Base-by-base conservation (phyloP, 106 monocot species). In the Narthecium ossifragum region DNA sequence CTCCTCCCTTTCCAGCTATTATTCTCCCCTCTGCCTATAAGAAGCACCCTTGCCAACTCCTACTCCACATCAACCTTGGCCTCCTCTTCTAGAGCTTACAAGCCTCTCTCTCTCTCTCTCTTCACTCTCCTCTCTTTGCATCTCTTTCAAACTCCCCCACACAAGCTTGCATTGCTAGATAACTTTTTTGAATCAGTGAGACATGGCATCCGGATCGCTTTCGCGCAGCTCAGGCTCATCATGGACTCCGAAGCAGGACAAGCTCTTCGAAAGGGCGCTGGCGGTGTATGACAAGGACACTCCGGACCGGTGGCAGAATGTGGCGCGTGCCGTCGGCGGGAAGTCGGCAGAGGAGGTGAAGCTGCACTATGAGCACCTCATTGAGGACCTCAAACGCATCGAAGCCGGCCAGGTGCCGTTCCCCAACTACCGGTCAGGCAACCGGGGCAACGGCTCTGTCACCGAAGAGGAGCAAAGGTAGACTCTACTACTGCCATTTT, bases 261-360 rank as follows among this genome's bases (percentile, higher is more conserved):
- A 76, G 63, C 47, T 17, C 32, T 76, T 76, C 43, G 75, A 76
- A 59, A 25, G 24, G 17, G 70, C 75, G 3, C 57, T 76, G 49
- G 75, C 75, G 1, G 52, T 58, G 32, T 70, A 51, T 51, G 69
- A 70, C 69, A 69, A 53, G 60, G 70, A 76, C 63, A 70, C 74
- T 0, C 70, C 70, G 8, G 74, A 80, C 48, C 74, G 74, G 6
- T 80, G 80, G 80, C 74, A 74, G 50, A 80, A 80, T 18, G 52
- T 80, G 25, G 80, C 80, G 0, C 36, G 70, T 5, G 65, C 55
- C 31, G 66, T 80, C 46, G 64, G 68, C 1, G 73, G 76, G 0
- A 75, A 66, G 70, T 55, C 80, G 0, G 60, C 59, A 30, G 80
- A 75, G 15, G 80, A 80, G 7, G 80, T 67, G 11, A 66, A 70